Evolutionary conservation across 2,329 filamentous ascomycete genomes (phyloP).

Genomic region (Colletotrichum cordylinicola): DNA sequence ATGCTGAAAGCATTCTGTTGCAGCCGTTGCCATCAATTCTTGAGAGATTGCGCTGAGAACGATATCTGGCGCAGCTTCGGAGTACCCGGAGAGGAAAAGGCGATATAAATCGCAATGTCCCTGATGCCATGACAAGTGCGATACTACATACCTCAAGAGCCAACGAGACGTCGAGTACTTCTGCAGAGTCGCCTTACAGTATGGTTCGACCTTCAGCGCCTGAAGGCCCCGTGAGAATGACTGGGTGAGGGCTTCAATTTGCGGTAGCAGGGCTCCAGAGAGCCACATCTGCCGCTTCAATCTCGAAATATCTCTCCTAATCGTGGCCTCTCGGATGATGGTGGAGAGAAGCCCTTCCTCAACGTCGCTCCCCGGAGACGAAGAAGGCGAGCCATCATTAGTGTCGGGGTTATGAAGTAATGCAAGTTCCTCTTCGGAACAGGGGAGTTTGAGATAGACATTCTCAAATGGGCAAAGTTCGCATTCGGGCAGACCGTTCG

Average conservation of each 20-base stretch:
- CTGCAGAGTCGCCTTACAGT: neutral
- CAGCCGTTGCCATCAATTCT: neutral
- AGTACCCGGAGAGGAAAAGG: conserved; percentile 43
- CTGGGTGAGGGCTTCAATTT: conserved; percentile 17
- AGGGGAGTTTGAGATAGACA: conserved; percentile 47
- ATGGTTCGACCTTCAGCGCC: neutral
- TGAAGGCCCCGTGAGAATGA: conserved; percentile 15
- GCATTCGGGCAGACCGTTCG: conserved; percentile 49
- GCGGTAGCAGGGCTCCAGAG: neutral
- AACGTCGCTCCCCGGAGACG: neutral
- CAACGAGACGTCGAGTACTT: conserved; percentile 20
- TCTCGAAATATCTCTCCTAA: conserved; percentile 26
- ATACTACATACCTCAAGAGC: conserved; percentile 21
- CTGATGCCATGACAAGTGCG: conserved; percentile 9
- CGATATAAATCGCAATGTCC: conserved; percentile 44
- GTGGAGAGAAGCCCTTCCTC: neutral
- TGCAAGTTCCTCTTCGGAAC: conserved; percentile 48
- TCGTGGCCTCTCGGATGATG: conserved; percentile 21
- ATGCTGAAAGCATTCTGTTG: neutral
- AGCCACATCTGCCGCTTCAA: conserved; percentile 22
- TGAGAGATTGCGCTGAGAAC: neutral
- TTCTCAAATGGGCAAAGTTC: conserved; percentile 47
- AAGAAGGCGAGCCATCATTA: neutral
- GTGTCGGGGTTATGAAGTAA: neutral
- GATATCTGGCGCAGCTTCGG: conserved; percentile 37